Evolutionary conservation across 768 basidiomycete genomes (phyloP).

Genomic region (Tulasnella sp.): DNA sequence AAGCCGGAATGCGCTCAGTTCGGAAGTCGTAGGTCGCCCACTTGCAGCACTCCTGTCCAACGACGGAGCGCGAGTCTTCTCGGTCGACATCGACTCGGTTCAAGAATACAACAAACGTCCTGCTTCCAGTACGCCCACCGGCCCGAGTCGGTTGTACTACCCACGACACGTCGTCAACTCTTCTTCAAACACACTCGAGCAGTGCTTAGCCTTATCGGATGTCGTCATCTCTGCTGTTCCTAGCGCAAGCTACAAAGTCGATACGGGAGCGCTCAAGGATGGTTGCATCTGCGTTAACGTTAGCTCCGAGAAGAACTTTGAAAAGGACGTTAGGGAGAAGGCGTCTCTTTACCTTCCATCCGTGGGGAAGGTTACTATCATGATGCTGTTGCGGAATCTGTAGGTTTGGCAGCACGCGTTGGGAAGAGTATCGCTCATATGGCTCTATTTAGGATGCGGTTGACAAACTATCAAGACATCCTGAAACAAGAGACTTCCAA

Average conservation of each 20-base stretch:
- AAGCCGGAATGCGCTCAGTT: slow-evolving; percentile 40
- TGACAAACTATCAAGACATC: slow-evolving; percentile 30
- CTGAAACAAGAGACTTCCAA: slow-evolving; percentile 19
- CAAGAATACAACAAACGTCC: slow-evolving; percentile 97
- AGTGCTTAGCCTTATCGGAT: slow-evolving; percentile 78
- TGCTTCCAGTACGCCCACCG: slow-evolving; percentile 27
- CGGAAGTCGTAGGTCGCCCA: slow-evolving; percentile 94
- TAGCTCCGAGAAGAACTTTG: slow-evolving; percentile 93
- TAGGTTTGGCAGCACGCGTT: slow-evolving; percentile 36
- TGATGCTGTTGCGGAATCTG: slow-evolving; percentile 96
- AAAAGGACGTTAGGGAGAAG: slow-evolving; percentile 85
- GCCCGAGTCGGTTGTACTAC: slow-evolving; percentile 52
- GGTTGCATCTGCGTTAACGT: slow-evolving; percentile 93
- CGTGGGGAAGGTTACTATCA: slow-evolving; percentile 95
- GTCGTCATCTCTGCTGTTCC: slow-evolving; percentile 95
- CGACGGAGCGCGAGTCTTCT: slow-evolving; percentile 92
- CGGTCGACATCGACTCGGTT: slow-evolving; percentile 90
- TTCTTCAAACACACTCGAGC: slow-evolving; percentile 56
- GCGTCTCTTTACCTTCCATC: slow-evolving; percentile 91
- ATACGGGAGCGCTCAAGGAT: slow-evolving; percentile 83
- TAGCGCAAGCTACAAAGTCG: slow-evolving; percentile 72
- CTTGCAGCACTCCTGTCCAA: slow-evolving; percentile 93
- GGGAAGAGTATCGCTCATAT: not conserved
- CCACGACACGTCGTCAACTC: slow-evolving; percentile 78
- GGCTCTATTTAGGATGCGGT: slow-evolving; percentile 24